Base-by-base conservation (phyloP, 2,329 filamentous ascomycete genomes). In the Pyrenophora graminea region DNA sequence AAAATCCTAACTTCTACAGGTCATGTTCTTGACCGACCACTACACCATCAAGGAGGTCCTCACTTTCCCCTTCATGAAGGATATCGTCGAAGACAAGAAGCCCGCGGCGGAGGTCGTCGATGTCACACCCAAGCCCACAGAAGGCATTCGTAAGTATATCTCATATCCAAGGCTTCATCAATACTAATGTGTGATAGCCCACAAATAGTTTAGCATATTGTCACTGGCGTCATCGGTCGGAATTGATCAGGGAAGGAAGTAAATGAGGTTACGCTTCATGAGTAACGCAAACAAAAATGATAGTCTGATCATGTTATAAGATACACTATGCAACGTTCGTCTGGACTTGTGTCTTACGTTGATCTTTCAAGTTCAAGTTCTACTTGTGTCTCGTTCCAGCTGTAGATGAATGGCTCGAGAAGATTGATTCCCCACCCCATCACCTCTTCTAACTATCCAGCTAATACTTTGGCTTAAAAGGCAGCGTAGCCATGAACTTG, bases 51-150 rank as follows among this genome's bases (percentile, higher is more conserved):
- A 94, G 77, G 94, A 99, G 77, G 93, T 97, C 3, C 78, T 97
- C 57, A 86, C 93, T 7, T 99, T 99, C 85, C 94, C 94, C 9
- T 93, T 97, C 79, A 96, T 99, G 90, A 96, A 96, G 85, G 89
- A 93, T 43, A 51, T 72, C 3, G 63, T 66, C 13, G 66, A 71
- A 48, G 56, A 66, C 9, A 69, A 70, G 62, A 61, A 60, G 48
- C 78, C 81, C 32, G 84, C 85, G 10, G 86, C 85, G 2, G 86
- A 89, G 75, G 80, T 86, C 48, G 83, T 79, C 25, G 84, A 79
- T 31, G 76, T 88, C 53, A 73, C 82, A 71, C 81, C 86, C 33
- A 68, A 79, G 60, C 77, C 81, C 25, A 85, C 81, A 56, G 85
- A 88, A 72, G 85, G 82, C 53, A 83, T 85, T 67, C 74, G 68